These are phyloP conservation scores for Apiospora saccharicola DNA, from an alignment of 2,329 filamentous ascomycete species.

Conservation along the genomic window DNA sequence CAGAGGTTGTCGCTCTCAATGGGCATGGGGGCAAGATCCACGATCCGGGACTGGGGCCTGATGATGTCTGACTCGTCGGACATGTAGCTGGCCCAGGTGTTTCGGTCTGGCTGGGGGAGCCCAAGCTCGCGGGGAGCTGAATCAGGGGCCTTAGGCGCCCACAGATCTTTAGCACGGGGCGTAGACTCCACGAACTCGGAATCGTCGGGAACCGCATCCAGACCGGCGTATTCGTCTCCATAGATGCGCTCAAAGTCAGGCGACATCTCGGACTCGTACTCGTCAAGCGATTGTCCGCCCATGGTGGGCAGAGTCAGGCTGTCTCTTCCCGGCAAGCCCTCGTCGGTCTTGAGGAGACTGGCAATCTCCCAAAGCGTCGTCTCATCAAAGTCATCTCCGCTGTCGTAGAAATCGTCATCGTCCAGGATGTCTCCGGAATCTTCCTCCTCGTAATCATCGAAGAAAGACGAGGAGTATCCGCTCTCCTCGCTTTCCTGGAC, in stretches of 20 bases:
- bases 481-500: slow-evolving; percentile 40
- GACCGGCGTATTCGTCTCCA: slow-evolving; percentile 28
- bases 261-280: slow-evolving; percentile 44
- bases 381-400: slow-evolving; percentile 64
- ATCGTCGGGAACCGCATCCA: slow-evolving; percentile 38
- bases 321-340: slow-evolving; percentile 55
- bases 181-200: slow-evolving; percentile 32
- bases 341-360: slow-evolving; percentile 60
- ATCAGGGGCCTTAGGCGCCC: slow-evolving; percentile 31
- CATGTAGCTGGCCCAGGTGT: slow-evolving; percentile 8
- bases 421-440: slow-evolving; percentile 47
- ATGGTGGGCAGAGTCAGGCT: slow-evolving; percentile 50
- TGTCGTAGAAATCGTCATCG: slow-evolving; percentile 45
- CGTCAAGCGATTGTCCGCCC: slow-evolving; percentile 40
- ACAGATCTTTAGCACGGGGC: slow-evolving; percentile 30
- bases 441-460: slow-evolving; percentile 65
- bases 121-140: slow-evolving; percentile 29
- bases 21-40: slow-evolving; percentile 6
- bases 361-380: slow-evolving; percentile 71
- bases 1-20: slow-evolving; percentile 20
- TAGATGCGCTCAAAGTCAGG: slow-evolving; percentile 41
- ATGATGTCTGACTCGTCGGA: background rate
- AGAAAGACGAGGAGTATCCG: slow-evolving; percentile 48
- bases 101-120: slow-evolving; percentile 26
- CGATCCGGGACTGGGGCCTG: background rate